Evolutionary conservation across 306 rosid genomes (phyloP), one percentile per base, ranked within the genome.

Genomic region (Lathyrus tuberosus): DNA sequence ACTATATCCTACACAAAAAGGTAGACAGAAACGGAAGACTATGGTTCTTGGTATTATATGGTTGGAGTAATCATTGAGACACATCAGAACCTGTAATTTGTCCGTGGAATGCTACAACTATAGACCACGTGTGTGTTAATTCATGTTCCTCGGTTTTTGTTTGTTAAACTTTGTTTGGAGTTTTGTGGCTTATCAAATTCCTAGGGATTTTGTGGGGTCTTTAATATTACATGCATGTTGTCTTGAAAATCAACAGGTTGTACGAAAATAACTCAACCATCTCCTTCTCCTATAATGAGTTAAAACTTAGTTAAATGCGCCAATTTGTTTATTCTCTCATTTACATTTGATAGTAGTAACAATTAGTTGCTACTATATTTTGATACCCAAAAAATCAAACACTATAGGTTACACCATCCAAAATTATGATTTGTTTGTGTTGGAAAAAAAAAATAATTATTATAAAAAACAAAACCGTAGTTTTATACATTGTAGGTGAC

Each of bases 151-250:
- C 33, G 80, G 69, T 52, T 8, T 9, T 42, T 9, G 70, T 70
- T 69, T 57, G 67, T 62, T 53, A 10, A 6, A 2, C 4, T 16
- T 16, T 33, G 38, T 33, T 33, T 33, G 38, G 38, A 6, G 1
- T 66, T 79, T 30, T 62, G 88, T 86, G 91, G 88, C 75, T 69
- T 43, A 3, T 82, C 80, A 78, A 72, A 56, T 12, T 69, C 53
- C 10, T 3, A 76, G 78, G 5, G 56, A 41, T 28, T 58, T 13
- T 16, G 7, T 71, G 16, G 43, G 33, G 51, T 20, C 69, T 38
- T 38, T 65, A 13, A 30, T 7, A 33, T 46, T 35, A 54, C 37
- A 6, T 30, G 38, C 38, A 10, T 3, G 47, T 0, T 14, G 12
- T 22, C 46, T 11, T 41, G 14, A 11, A 41, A 41, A 41, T 41